These are phyloP conservation scores for Xerocomellus intermedius DNA, from an alignment of 768 basidiomycete genomes.

Conservation along the genomic window DNA sequence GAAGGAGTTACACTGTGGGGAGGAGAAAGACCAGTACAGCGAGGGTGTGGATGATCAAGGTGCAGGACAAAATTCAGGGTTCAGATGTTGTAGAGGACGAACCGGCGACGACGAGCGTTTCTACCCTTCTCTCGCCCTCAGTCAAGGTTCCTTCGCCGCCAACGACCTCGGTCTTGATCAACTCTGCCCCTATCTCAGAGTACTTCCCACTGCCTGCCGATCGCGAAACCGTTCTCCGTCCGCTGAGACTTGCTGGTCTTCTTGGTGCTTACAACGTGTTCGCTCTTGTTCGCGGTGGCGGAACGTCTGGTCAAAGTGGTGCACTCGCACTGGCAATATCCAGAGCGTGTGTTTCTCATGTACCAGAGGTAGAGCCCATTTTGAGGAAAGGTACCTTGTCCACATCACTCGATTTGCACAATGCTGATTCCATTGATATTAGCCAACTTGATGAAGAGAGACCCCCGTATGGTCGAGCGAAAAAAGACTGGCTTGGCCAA, in stretches of 20 bases:
- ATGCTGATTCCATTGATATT: conserved; percentile 1
- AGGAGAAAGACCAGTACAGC: conserved; percentile 88
- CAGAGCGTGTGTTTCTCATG: conserved; percentile 70
- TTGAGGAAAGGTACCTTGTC: conserved; percentile 62
- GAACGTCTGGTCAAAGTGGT: no score
- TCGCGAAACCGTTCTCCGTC: conserved; percentile 78
- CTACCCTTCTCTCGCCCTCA: conserved; percentile 19
- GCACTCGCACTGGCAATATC: conserved; percentile 68
- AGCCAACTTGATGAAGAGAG: conserved; percentile 87
- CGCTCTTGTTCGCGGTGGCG: conserved; percentile 42
- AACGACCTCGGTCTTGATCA: conserved; percentile 74
- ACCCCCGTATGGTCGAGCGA: conserved; percentile 97
- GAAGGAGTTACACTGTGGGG: conserved; percentile 85
- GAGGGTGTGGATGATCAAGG: conserved; percentile 89
- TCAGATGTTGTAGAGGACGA: conserved; percentile 1
- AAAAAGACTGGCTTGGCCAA: conserved; percentile 95
- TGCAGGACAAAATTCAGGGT: conserved; percentile 38
- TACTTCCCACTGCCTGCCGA: conserved; percentile 78
- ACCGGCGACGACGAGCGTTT: conserved; percentile 4
- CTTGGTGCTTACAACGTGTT: conserved; percentile 83
- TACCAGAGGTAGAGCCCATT: conserved; percentile 54
- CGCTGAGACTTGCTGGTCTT: conserved; percentile 79
- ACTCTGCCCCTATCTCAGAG: conserved; percentile 72
- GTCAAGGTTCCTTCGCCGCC: conserved; percentile 37
- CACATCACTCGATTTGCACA: neutral